A percentile compares a stretch with the other conserved stretches of the same genome.
phyloP scores from a whole-genome alignment of 2,329 filamentous ascomycete species.

The Fusarium sp. region DNA sequence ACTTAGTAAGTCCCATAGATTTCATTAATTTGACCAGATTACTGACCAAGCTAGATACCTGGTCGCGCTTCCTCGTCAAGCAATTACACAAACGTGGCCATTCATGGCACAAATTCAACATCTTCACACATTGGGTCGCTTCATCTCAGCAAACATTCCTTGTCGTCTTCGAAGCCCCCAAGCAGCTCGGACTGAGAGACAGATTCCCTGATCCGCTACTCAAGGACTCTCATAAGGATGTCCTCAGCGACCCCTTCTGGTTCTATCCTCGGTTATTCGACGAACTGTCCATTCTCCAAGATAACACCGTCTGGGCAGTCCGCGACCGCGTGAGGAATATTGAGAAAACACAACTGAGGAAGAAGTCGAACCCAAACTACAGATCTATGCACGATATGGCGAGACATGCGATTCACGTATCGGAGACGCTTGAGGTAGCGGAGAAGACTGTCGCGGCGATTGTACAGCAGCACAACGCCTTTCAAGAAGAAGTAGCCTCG shows the following conservation, averaged over 20 bases:
- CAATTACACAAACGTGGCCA: not conserved
- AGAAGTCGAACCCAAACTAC: conserved; percentile 52
- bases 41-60: conserved; percentile 16
- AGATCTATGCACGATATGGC: conserved; percentile 56
- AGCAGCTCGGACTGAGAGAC: not conserved
- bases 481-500: conserved; percentile 15
- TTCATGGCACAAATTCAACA: conserved; percentile 36
- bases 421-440: conserved; percentile 57
- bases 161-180: conserved; percentile 16
- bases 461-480: conserved; percentile 47
- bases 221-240: not conserved
- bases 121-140: conserved; percentile 26
- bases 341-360: conserved; percentile 45
- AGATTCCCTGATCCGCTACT: not conserved
- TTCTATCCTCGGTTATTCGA: conserved; percentile 20
- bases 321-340: conserved; percentile 52
- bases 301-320: conserved; percentile 55
- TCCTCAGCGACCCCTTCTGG: conserved; percentile 32
- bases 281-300: not conserved
- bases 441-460: conserved; percentile 51
- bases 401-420: conserved; percentile 59
- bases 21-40: rapidly evolving
- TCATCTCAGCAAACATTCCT: conserved; percentile 25
- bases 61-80: conserved; percentile 35
- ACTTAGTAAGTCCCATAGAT: not conserved